A percentile compares a stretch with the other conserved stretches of the same genome.
Evolutionary conservation across 305 asterid species (phyloP).

Genomic region (Withania somnifera): DNA sequence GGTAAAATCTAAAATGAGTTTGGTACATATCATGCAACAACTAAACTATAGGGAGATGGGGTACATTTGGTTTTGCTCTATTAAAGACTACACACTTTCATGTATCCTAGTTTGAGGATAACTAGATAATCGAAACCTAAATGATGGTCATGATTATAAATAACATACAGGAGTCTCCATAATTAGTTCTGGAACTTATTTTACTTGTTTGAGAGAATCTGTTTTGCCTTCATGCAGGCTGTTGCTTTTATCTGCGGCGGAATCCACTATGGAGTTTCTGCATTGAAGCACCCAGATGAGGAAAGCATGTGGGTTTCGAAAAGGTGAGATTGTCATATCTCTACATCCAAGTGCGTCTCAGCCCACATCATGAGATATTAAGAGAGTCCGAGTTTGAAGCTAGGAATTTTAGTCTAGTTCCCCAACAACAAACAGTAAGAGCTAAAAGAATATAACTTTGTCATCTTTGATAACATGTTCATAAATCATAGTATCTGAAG

Average conservation of each 20-base stretch:
- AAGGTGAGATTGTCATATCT: constrained; percentile 34
- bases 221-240: constrained; percentile 38
- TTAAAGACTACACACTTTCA: neutral
- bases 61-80: neutral
- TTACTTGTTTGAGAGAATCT: neutral
- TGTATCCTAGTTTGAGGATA: neutral
- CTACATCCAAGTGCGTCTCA: neutral
- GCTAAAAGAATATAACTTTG: neutral
- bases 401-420: neutral
- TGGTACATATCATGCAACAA: neutral
- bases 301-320: constrained; percentile 34
- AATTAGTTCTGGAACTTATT: neutral
- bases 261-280: constrained; percentile 54
- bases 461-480: neutral
- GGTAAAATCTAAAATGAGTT: neutral
- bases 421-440: neutral
- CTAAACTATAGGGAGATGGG: neutral
- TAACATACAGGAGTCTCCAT: neutral
- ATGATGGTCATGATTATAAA: neutral
- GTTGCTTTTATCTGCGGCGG: constrained; percentile 80
- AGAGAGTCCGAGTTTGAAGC: neutral
- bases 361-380: neutral
- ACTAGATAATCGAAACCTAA: neutral
- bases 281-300: constrained; percentile 30
- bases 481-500: neutral